These are phyloP conservation scores for Mycena olivaceomarginata DNA, from an alignment of 768 basidiomycete genomes.

Conservation along the genomic window DNA sequence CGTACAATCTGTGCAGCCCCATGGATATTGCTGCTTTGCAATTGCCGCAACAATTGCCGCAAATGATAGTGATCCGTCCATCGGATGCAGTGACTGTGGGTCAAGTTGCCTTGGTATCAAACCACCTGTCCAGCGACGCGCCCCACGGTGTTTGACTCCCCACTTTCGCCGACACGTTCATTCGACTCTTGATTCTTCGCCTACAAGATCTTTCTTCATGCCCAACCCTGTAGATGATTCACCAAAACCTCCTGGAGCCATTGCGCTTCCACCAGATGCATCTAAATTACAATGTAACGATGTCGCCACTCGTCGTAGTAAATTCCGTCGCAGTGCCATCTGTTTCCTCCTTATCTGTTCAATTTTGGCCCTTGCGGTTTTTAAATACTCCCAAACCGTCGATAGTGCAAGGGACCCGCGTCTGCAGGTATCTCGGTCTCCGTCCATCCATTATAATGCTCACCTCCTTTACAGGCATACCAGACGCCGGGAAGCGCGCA, in stretches of 20 bases:
- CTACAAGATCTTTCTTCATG: slow-evolving; percentile 18
- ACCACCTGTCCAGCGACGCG: slow-evolving; percentile 5
- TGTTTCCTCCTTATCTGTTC: slow-evolving; percentile 8
- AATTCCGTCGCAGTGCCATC: slow-evolving; percentile 20
- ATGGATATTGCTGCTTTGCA: background rate
- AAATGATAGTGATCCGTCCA: slow-evolving; percentile 7
- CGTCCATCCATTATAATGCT: background rate
- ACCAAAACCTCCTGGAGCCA: slow-evolving; percentile 6
- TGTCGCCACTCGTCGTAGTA: slow-evolving; percentile 5
- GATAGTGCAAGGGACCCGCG: slow-evolving; percentile 23
- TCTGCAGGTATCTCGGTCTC: slow-evolving; percentile 15
- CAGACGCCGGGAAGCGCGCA: slow-evolving; percentile 22
- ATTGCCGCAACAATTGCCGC: slow-evolving; percentile 9
- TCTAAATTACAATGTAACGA: background rate
- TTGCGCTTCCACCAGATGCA: slow-evolving; percentile 26
- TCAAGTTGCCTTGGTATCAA: slow-evolving; percentile 6
- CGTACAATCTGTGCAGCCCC: background rate
- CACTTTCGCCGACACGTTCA: slow-evolving; percentile 3
- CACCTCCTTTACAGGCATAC: slow-evolving; percentile 21
- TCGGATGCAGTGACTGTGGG: slow-evolving; percentile 2
- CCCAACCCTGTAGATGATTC: slow-evolving; percentile 33
- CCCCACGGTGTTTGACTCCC: background rate
- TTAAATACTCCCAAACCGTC: background rate
- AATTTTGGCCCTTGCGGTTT: background rate
- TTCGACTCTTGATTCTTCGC: background rate